Conservation (phyloP, 2,329 filamentous ascomycete species). For the Chalaropsis thielavioides region DNA sequence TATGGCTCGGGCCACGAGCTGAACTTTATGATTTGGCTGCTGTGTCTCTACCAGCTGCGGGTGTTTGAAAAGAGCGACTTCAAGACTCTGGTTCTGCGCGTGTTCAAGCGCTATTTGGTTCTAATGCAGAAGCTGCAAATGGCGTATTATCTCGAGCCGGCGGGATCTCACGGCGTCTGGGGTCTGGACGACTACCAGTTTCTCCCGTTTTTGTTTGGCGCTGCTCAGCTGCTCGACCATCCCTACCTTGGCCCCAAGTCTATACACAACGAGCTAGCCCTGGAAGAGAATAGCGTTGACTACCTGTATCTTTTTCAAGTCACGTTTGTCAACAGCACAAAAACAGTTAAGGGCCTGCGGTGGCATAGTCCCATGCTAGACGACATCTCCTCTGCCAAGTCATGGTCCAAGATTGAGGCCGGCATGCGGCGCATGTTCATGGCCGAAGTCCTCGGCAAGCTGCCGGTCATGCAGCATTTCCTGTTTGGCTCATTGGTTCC, state of each 20-base stretch:
- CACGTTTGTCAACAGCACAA: slow-evolving; percentile 85
- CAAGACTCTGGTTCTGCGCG: slow-evolving; percentile 54
- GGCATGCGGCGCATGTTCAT: slow-evolving; percentile 97
- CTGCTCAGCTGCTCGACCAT: slow-evolving; percentile 76
- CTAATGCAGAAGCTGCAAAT: slow-evolving; percentile 81
- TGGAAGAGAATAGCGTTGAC: slow-evolving; percentile 73
- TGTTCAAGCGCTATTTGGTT: slow-evolving; percentile 69
- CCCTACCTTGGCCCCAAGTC: slow-evolving; percentile 61
- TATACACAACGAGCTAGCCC: slow-evolving; percentile 75
- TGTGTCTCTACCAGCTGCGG: slow-evolving; percentile 75
- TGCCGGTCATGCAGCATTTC: slow-evolving; percentile 98
- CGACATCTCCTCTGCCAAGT: slow-evolving; percentile 82
- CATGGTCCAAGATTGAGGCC: slow-evolving; percentile 80
- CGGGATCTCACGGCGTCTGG: slow-evolving; percentile 95
- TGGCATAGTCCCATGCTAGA: slow-evolving; percentile 99
- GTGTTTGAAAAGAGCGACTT: slow-evolving; percentile 54
- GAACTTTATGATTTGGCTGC: slow-evolving; percentile 90
- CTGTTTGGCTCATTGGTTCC: slow-evolving; percentile 77
- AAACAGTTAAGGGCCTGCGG: slow-evolving; percentile 82
- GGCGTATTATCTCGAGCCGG: slow-evolving; percentile 92
- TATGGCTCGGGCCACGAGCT: slow-evolving; percentile 96
- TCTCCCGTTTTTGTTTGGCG: slow-evolving; percentile 86
- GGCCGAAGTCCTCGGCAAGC: slow-evolving; percentile 77
- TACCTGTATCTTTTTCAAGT: slow-evolving; percentile 91
- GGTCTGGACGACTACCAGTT: slow-evolving; percentile 97